These are phyloP conservation scores for Aspergillus pseudonomiae DNA, from an alignment of 2,329 filamentous ascomycete genomes.

Conservation along the genomic window DNA sequence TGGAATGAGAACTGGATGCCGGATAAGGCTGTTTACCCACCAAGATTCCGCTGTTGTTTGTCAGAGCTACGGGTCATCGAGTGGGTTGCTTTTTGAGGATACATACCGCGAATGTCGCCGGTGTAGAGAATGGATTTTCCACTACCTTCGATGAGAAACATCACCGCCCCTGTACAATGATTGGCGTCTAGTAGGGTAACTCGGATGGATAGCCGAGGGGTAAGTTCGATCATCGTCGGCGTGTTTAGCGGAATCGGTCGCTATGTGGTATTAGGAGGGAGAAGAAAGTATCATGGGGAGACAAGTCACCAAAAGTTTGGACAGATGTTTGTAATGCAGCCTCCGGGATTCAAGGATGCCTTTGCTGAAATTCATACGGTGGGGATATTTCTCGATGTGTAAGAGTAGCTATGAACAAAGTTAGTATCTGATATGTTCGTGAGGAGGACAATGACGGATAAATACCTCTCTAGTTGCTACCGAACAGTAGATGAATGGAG, in stretches of 20 bases:
- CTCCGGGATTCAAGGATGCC: slow-evolving; percentile 75
- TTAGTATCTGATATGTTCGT: not conserved
- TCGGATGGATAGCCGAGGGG: slow-evolving; percentile 67
- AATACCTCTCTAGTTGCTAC: slow-evolving; percentile 72
- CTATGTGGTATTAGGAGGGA: slow-evolving; percentile 38
- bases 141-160: slow-evolving; percentile 84
- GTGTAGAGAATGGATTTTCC: slow-evolving; percentile 80
- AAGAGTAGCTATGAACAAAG: slow-evolving; percentile 62
- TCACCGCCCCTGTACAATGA: slow-evolving; percentile 85
- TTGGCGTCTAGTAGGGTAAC: slow-evolving; percentile 91
- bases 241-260: slow-evolving; percentile 82
- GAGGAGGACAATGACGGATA: not conserved
- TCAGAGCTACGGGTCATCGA: not conserved
- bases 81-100: not conserved
- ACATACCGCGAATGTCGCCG: slow-evolving; percentile 72
- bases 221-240: slow-evolving; percentile 74
- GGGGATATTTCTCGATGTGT: slow-evolving; percentile 74
- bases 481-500: slow-evolving; percentile 90
- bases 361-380: slow-evolving; percentile 78
- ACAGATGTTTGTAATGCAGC: slow-evolving; percentile 76
- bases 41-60: slow-evolving; percentile 66
- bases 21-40: slow-evolving; percentile 75
- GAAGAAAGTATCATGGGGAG: too few relatives aligned
- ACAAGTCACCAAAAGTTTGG: slow-evolving; percentile 63
- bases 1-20: slow-evolving; percentile 73